Evolutionary conservation across 306 rosid species (phyloP).

Genomic region (Vigna hirtella): DNA sequence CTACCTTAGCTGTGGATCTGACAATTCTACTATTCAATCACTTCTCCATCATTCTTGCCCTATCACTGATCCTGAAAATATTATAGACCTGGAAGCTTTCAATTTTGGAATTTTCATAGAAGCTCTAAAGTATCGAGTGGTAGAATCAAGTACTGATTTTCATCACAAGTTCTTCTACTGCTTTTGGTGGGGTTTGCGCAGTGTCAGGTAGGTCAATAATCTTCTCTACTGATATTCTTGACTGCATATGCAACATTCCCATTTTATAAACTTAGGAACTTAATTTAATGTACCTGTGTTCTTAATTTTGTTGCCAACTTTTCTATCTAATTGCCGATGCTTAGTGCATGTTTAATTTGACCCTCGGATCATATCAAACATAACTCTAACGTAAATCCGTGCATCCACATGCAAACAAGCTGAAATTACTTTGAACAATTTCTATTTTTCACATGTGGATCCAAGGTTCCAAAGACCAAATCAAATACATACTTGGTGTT

Average conservation of each 20-base stretch:
- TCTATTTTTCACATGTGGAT: no score
- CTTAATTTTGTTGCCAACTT: not conserved
- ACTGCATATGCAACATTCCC: slow-evolving; percentile 24
- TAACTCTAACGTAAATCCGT: no score
- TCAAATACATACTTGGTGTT: not conserved
- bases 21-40: fast-evolving
- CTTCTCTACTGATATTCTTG: slow-evolving; percentile 12
- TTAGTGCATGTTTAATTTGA: not conserved
- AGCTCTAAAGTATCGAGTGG: slow-evolving; percentile 59
- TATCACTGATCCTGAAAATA: slow-evolving; percentile 42
- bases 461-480: no score
- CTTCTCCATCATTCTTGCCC: slow-evolving; percentile 49
- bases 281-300: slow-evolving; percentile 1
- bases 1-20: slow-evolving; percentile 44
- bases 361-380: no score
- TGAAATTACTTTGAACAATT: no score
- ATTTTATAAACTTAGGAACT: slow-evolving; percentile 28
- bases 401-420: no score
- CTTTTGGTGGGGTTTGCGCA: slow-evolving; percentile 97
- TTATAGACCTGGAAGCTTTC: slow-evolving; percentile 41
- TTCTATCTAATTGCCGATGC: not conserved
- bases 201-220: slow-evolving; percentile 63
- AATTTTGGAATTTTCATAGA: slow-evolving; percentile 75
- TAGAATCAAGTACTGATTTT: slow-evolving; percentile 47
- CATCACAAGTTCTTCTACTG: slow-evolving; percentile 69